These are phyloP conservation scores for Ceriops tagal DNA, from an alignment of 345 rosid species.

Conservation along the genomic window DNA sequence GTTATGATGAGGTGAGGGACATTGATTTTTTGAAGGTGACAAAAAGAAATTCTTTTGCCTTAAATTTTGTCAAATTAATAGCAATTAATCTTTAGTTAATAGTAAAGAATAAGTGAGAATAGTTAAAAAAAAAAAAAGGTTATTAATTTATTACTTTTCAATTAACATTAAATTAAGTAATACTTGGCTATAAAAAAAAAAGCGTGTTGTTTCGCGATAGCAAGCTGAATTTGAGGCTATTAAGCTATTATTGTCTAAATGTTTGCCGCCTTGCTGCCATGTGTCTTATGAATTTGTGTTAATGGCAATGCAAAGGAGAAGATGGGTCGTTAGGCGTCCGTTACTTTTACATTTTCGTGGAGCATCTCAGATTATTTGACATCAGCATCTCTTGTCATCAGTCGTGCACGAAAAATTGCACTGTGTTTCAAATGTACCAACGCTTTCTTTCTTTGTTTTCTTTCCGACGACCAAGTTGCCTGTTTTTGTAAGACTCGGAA, in stretches of 20 bases:
- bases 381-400: constrained; percentile 81
- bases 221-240: background rate
- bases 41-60: no score
- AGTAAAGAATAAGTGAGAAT: no score
- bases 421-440: no score
- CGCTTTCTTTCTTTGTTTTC: no score
- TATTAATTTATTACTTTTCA: no score
- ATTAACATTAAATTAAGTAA: no score
- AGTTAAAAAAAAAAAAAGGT: no score
- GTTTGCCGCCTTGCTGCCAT: background rate
- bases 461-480: background rate
- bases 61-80: no score
- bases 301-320: constrained; percentile 35
- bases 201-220: background rate
- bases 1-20: no score
- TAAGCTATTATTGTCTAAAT: background rate
- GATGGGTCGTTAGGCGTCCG: constrained; percentile 66
- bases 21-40: no score
- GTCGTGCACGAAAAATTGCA: constrained; percentile 63
- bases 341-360: constrained; percentile 78
- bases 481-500: background rate
- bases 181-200: no score
- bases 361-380: constrained; percentile 74
- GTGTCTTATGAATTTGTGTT: background rate
- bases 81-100: no score